Evolutionary conservation across 2,329 filamentous ascomycete species (phyloP).

Genomic region (Beauveria brongniartii): DNA sequence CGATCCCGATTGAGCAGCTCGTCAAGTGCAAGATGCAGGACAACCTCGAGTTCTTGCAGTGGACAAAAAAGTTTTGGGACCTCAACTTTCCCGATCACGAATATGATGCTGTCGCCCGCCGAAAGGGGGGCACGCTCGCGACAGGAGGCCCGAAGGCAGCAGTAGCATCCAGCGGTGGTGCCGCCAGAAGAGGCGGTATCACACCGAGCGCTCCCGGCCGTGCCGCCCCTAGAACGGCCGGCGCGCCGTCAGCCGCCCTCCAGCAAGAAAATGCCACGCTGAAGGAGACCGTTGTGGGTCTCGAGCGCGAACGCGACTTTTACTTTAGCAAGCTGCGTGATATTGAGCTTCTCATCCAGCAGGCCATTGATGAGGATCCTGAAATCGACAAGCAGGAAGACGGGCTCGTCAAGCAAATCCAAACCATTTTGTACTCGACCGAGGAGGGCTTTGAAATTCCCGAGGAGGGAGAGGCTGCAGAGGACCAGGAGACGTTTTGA

Average conservation of each 20-base stretch:
- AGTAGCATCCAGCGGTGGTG: slow-evolving; percentile 41
- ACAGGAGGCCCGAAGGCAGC: slow-evolving; percentile 38
- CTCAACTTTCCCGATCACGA: slow-evolving; percentile 96
- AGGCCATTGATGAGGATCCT: slow-evolving; percentile 84
- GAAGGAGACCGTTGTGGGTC: slow-evolving; percentile 89
- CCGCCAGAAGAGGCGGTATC: slow-evolving; percentile 45
- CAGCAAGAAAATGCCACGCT: slow-evolving; percentile 79
- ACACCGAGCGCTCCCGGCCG: slow-evolving; percentile 51
- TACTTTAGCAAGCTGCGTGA: slow-evolving; percentile 98
- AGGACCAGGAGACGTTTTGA: slow-evolving; percentile 76
- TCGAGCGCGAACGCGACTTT: slow-evolving; percentile 95
- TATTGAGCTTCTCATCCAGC: slow-evolving; percentile 90
- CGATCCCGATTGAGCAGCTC: slow-evolving; percentile 78
- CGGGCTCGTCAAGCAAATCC: slow-evolving; percentile 88
- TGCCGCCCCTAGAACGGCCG: slow-evolving; percentile 38
- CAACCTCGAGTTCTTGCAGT: slow-evolving; percentile 98
- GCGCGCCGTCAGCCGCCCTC: slow-evolving; percentile 61
- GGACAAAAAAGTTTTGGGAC: slow-evolving; percentile 95
- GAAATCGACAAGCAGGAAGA: slow-evolving; percentile 92
- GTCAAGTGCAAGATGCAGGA: slow-evolving; percentile 99
- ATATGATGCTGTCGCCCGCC: slow-evolving; percentile 80
- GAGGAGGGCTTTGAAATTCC: slow-evolving; percentile 91
- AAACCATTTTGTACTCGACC: slow-evolving; percentile 93
- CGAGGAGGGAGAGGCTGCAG: slow-evolving; percentile 61
- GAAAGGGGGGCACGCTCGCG: slow-evolving; percentile 66